Conservation (phyloP, 1,284 basidiomycete species). For the Puccinia horiana region DNA sequence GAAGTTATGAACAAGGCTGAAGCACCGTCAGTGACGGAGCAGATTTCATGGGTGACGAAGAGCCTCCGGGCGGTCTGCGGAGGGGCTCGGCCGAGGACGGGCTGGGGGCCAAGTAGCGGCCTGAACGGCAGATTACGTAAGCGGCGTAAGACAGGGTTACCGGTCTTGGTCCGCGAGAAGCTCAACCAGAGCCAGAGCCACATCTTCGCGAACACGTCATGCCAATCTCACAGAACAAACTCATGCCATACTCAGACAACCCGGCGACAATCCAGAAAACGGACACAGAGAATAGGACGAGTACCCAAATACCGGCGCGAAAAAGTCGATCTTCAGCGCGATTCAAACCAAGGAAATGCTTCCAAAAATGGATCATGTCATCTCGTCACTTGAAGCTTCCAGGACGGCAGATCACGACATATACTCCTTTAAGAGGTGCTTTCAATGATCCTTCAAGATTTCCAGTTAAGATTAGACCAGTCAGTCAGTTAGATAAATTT, state of each 20-base stretch:
- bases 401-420: background rate
- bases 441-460: background rate
- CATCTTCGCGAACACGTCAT: too few relatives aligned
- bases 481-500: conserved; percentile 25
- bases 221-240: conserved; percentile 14
- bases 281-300: background rate
- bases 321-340: background rate
- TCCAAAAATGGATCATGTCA: conserved; percentile 24
- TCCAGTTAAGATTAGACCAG: conserved; percentile 44
- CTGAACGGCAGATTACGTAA: background rate
- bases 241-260: conserved; percentile 13
- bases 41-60: background rate
- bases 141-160: background rate
- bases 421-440: background rate
- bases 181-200: background rate
- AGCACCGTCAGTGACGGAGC: background rate
- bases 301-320: background rate
- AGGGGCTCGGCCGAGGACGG: background rate
- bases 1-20: background rate
- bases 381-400: background rate
- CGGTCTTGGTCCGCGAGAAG: background rate
- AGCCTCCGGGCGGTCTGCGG: background rate
- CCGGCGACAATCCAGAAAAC: background rate
- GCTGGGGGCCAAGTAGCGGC: background rate
- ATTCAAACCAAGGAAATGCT: background rate